These are phyloP conservation scores for Protostelium mycophagum DNA, from an alignment of 78 protist species.

Conservation along the genomic window DNA sequence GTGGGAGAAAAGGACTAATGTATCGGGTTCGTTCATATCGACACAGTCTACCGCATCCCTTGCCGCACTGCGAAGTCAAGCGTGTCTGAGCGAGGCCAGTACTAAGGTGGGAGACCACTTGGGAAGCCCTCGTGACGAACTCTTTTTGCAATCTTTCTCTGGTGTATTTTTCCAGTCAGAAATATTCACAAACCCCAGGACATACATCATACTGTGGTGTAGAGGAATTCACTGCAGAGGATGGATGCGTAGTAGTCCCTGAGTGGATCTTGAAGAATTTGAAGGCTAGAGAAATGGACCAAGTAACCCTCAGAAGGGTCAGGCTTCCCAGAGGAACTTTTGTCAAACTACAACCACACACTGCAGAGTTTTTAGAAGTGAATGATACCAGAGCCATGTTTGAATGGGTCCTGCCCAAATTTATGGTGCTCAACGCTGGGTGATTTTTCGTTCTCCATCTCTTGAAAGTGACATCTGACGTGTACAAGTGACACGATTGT, in stretches of 20 bases:
- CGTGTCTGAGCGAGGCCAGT: too few relatives aligned
- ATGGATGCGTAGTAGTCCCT: slow-evolving; percentile 73
- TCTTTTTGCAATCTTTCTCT: too few relatives aligned
- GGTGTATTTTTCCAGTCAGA: too few relatives aligned
- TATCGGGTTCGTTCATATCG: too few relatives aligned
- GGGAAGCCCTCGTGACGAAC: too few relatives aligned
- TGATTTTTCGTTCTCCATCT: slow-evolving; percentile 63
- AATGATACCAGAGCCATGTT: slow-evolving; percentile 79
- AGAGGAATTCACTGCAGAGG: slow-evolving; percentile 79
- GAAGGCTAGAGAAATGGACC: slow-evolving; percentile 25
- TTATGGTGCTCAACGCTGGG: not conserved
- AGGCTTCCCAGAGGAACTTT: slow-evolving; percentile 58
- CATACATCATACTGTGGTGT: slow-evolving; percentile 71
- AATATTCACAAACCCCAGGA: too few relatives aligned
- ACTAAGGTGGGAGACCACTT: too few relatives aligned
- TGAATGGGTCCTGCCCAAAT: not conserved
- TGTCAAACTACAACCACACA: slow-evolving; percentile 78
- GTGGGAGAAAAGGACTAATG: too few relatives aligned
- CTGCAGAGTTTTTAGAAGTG: slow-evolving; percentile 69
- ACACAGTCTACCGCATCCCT: too few relatives aligned
- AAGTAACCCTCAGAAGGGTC: slow-evolving; percentile 35
- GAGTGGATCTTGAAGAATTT: slow-evolving; percentile 75
- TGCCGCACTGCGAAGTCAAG: too few relatives aligned
- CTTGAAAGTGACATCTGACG: slow-evolving; percentile 44
- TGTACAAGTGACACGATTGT: slow-evolving; percentile 67